Percentiles rank a stretch among this genome's conserved stretches.
Evolutionary conservation across 2,329 filamentous ascomycete species (phyloP).

Genomic region (Ophiostoma angusticollis): DNA sequence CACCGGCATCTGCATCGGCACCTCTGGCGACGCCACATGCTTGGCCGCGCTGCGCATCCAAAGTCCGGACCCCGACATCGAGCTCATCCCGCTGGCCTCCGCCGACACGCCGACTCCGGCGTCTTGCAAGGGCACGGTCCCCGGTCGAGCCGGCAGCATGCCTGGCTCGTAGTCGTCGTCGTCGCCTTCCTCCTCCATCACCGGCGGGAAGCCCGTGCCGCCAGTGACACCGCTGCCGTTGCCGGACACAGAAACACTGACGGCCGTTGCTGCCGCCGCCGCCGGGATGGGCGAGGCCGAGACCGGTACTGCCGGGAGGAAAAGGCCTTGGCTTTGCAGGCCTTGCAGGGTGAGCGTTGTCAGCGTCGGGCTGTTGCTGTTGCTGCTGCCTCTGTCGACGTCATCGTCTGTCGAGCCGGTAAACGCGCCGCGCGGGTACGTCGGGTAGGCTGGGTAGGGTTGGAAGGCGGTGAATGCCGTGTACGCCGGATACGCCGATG

Average conservation of each 20-base stretch:
- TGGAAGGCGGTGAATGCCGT: no score
- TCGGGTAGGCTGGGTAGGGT: no score
- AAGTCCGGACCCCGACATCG: conserved; percentile 16
- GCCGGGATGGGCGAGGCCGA: conserved; percentile 11
- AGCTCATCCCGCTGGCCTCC: conserved; percentile 12
- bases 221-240: no score
- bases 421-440: conserved; percentile 27
- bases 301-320: no score
- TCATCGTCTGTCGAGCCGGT: conserved; percentile 24
- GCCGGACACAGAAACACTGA: no score
- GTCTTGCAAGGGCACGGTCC: no score
- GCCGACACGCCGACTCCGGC: not conserved
- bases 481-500: no score
- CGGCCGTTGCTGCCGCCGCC: conserved; percentile 8
- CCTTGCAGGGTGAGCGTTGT: no score
- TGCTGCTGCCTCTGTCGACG: conserved; percentile 24
- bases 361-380: conserved; percentile 37
- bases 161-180: no score
- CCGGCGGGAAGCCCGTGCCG: conserved; percentile 28
- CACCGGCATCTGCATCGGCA: not conserved
- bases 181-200: conserved; percentile 28
- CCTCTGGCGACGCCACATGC: no score
- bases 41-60: conserved; percentile 17
- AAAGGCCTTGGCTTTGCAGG: no score
- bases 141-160: no score